phyloP scores from a whole-genome alignment of 2,329 filamentous ascomycete genomes.

The Nothopassalora personata region DNA sequence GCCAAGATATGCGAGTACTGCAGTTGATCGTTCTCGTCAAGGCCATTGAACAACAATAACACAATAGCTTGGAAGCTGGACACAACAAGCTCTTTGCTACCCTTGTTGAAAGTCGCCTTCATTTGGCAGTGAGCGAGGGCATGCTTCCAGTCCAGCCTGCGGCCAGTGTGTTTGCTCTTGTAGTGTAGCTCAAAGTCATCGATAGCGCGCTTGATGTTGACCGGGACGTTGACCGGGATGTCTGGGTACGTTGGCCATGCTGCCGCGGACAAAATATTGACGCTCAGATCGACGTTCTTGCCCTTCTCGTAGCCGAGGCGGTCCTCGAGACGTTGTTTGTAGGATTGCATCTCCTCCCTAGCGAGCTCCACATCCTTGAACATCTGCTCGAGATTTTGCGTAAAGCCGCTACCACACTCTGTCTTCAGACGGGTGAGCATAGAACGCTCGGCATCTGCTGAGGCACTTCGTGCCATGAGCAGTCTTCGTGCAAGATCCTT shows the following conservation, averaged over 20 bases:
- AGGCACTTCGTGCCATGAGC: conserved; percentile 87
- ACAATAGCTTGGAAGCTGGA: conserved; percentile 90
- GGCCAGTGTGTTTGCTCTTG: conserved; percentile 80
- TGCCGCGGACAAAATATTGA: conserved; percentile 83
- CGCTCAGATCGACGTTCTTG: conserved; percentile 67
- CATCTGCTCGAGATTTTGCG: conserved; percentile 97
- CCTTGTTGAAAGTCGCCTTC: conserved; percentile 72
- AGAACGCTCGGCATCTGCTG: conserved; percentile 88
- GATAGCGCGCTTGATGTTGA: conserved; percentile 68
- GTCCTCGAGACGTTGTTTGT: conserved; percentile 63
- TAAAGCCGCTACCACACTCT: conserved; percentile 91
- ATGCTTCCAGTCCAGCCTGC: conserved; percentile 87
- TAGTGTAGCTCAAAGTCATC: conserved; percentile 81
- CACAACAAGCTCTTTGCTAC: conserved; percentile 81
- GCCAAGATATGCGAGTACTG: conserved; percentile 70
- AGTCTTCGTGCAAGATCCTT: conserved; percentile 86
- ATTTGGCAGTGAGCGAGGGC: conserved; percentile 85
- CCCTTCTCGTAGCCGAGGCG: conserved; percentile 40
- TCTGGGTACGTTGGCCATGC: conserved; percentile 93
- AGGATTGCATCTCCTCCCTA: conserved; percentile 86
- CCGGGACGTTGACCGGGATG: conserved; percentile 66
- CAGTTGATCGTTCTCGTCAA: conserved; percentile 58
- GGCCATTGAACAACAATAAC: conserved; percentile 79
- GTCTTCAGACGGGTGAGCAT: conserved; percentile 89
- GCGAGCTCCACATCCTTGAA: conserved; percentile 96